Conservation (phyloP, 805 yeast genomes). For the Kuraishia capsulata region DNA sequence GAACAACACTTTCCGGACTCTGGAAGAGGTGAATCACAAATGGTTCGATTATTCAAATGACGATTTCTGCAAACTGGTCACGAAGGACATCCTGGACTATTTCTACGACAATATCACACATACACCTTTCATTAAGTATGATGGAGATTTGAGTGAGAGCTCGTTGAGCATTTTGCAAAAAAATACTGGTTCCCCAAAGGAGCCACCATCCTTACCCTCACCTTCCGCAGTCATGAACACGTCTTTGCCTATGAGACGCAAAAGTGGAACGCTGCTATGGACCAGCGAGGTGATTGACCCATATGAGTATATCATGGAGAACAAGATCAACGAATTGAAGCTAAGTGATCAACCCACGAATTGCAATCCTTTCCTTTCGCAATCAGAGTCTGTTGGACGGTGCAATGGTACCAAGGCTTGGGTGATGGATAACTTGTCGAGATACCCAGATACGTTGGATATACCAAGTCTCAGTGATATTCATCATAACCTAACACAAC, state of each 20-base stretch:
- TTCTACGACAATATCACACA: conserved; percentile 60
- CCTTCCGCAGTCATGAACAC: neutral
- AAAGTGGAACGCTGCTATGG: conserved; percentile 22
- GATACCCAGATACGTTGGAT: neutral
- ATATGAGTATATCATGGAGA: conserved; percentile 23
- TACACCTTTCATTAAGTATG: conserved; percentile 41
- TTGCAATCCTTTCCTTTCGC: conserved; percentile 14
- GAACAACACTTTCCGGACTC: conserved; percentile 18
- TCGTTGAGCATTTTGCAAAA: neutral
- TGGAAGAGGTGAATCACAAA: neutral
- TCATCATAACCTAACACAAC: neutral
- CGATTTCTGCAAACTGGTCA: conserved; percentile 15
- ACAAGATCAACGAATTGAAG: conserved; percentile 14
- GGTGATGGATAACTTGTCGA: neutral
- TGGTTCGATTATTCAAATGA: conserved; percentile 19
- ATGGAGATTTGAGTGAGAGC: neutral
- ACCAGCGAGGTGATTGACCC: conserved; percentile 21
- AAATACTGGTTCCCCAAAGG: neutral
- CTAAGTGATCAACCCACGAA: conserved; percentile 8
- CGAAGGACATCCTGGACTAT: conserved; percentile 41
- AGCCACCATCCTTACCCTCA: neutral
- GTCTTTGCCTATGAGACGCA: conserved; percentile 9
- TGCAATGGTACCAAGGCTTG: neutral
- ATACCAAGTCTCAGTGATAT: neutral
- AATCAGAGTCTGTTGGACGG: neutral